phyloP scores from a whole-genome alignment of 805 yeast genomes.

The Kodamaea jinghongensis region DNA sequence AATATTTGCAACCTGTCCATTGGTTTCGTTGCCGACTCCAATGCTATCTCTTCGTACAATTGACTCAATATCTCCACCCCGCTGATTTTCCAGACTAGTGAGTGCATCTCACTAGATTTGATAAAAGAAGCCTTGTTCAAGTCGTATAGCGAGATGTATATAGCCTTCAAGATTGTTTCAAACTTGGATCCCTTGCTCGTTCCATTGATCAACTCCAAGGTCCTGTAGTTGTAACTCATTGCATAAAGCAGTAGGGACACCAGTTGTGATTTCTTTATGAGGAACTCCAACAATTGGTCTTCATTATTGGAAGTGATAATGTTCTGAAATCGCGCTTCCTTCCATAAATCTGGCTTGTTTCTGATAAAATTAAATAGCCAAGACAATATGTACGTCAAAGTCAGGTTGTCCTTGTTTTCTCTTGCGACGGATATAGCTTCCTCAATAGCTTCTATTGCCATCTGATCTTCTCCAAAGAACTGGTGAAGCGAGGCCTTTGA shows the following conservation, averaged over 20 bases:
- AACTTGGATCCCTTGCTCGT: slow-evolving; percentile 48
- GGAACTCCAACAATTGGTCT: slow-evolving; percentile 63
- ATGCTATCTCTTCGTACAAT: slow-evolving; percentile 46
- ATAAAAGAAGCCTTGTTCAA: slow-evolving; percentile 37
- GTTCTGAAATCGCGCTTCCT: slow-evolving; percentile 43
- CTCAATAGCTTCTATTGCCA: slow-evolving; percentile 75
- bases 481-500: slow-evolving; percentile 72
- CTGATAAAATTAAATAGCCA: slow-evolving; percentile 73
- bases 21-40: slow-evolving; percentile 34
- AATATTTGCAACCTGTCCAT: slow-evolving; percentile 38
- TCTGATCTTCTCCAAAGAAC: slow-evolving; percentile 59
- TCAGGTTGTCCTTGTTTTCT: slow-evolving; percentile 72
- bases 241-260: slow-evolving; percentile 51
- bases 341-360: slow-evolving; percentile 58
- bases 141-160: slow-evolving; percentile 53
- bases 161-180: slow-evolving; percentile 58
- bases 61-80: slow-evolving; percentile 49
- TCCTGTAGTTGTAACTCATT: slow-evolving; percentile 64
- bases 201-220: slow-evolving; percentile 50
- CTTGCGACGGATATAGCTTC: slow-evolving; percentile 88
- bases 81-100: slow-evolving; percentile 50
- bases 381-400: slow-evolving; percentile 67
- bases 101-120: slow-evolving; percentile 44
- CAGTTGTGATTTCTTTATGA: slow-evolving; percentile 52
- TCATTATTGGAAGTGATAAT: slow-evolving; percentile 41